phyloP scores from a whole-genome alignment of 768 basidiomycete species.

The Rhodocollybia butyracea region DNA sequence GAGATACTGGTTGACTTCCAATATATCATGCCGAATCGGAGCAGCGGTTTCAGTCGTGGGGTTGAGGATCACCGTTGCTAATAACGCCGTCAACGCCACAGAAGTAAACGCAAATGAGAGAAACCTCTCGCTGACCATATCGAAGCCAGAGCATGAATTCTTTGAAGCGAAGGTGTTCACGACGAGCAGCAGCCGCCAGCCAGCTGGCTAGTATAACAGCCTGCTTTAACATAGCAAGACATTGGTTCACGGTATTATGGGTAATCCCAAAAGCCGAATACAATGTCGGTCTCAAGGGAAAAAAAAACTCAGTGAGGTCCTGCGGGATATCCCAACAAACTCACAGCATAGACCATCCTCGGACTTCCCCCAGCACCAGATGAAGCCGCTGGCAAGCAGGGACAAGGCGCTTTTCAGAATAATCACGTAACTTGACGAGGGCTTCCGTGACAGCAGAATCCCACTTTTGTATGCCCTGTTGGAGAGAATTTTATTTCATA shows the following conservation, averaged over 20 bases:
- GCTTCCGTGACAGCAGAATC: conserved; percentile 71
- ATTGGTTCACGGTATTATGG: conserved; percentile 45
- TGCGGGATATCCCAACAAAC: conserved; percentile 6
- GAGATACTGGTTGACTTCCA: conserved; percentile 81
- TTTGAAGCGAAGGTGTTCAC: conserved; percentile 68
- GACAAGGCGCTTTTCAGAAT: conserved; percentile 62
- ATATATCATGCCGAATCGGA: conserved; percentile 62
- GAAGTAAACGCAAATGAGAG: not conserved
- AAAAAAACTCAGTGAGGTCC: conserved; percentile 7
- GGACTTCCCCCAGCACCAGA: conserved; percentile 72
- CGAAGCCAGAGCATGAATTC: conserved; percentile 79
- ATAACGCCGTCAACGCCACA: conserved; percentile 7
- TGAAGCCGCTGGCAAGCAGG: conserved; percentile 78
- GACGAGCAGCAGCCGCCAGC: conserved; percentile 64
- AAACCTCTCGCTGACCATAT: conserved; percentile 47
- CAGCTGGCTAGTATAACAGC: conserved; percentile 65
- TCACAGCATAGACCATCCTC: conserved; percentile 76
- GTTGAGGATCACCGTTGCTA: conserved; percentile 51
- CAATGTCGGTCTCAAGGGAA: conserved; percentile 42
- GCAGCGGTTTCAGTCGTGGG: conserved; percentile 47
- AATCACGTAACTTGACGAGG: conserved; percentile 69
- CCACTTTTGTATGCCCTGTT: conserved; percentile 79
- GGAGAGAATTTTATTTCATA: conserved; percentile 8
- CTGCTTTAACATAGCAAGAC: conserved; percentile 49
- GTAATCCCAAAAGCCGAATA: conserved; percentile 55